Base-by-base conservation (phyloP, 345 rosid genomes). In the Hypericum androsaemum region DNA sequence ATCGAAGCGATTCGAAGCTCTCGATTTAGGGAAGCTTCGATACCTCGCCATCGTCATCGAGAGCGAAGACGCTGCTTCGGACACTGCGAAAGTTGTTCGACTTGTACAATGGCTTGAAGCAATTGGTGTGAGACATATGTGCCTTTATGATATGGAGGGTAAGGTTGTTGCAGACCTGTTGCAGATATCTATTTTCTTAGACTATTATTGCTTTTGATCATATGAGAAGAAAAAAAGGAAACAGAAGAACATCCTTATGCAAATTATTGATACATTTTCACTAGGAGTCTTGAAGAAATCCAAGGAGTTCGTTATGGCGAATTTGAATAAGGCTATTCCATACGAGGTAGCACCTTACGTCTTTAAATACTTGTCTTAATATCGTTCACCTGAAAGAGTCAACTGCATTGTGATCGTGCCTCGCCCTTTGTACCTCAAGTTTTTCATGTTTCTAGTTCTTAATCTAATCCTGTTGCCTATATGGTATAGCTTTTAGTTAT, bases 91-190 rank as follows among this genome's bases (percentile, higher is more conserved):
- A 61, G 60, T 81, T 41, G 41, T 84, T 50, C 49, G 73, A 73
- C 98, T 84, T 61, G 60, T 92, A 74, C 75, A 64, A 35, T 80
- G 87, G 85, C 53, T 85, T 53, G 56, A 12, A 17, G 71, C 64
- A 63, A 62, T 92, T 60, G 90, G 98, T 7, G 76, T 83, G 45
- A 83, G 74, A 60, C 76, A 59, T 53, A 64, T 82, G 38, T 88
- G 90, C 70, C 79, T 92, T 1, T 92, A 78, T 65, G 99, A 92
- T 66, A 36, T 64, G 0, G 79, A 83, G 85, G 95, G 97, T 92
- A 67, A 66, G 40, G 36, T 11, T 56, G 43, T 10, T 14, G 12
- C 52, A 43, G 45, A 16, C 17, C 12, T 36, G 14, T 5, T 49
- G 47, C 36, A 35, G 17, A 13, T 67, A 12, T 39, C 54, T 10